phyloP scores from a whole-genome alignment of 768 basidiomycete genomes.

The Panus rudis region DNA sequence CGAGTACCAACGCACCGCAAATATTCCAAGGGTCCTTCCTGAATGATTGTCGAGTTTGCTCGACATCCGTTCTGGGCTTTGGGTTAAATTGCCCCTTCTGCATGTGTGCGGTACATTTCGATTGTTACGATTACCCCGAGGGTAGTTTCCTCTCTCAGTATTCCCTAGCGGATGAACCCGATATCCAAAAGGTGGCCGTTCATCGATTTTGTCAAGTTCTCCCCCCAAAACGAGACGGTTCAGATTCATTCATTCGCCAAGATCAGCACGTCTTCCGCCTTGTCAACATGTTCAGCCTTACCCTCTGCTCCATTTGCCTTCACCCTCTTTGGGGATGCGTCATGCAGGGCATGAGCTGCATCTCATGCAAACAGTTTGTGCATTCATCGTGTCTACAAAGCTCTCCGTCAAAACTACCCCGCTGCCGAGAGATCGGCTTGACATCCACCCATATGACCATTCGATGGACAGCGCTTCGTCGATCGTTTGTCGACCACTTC shows the following conservation, averaged over 20 bases:
- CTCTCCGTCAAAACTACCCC: slow-evolving; percentile 19
- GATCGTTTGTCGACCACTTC: slow-evolving; percentile 52
- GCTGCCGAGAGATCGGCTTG: slow-evolving; percentile 33
- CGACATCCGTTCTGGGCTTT: slow-evolving; percentile 50
- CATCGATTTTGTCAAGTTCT: slow-evolving; percentile 52
- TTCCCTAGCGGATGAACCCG: slow-evolving; percentile 33
- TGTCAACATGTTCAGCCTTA: slow-evolving; percentile 66
- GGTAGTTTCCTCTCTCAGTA: slow-evolving; percentile 57
- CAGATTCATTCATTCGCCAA: slow-evolving; percentile 15
- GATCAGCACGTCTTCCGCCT: slow-evolving; percentile 46
- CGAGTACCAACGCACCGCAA: slow-evolving; percentile 16
- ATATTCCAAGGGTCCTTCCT: slow-evolving; percentile 29
- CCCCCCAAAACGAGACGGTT: slow-evolving; percentile 22
- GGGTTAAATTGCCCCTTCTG: slow-evolving; percentile 69
- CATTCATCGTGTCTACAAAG: slow-evolving; percentile 45
- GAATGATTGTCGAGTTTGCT: slow-evolving; percentile 51
- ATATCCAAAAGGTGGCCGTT: slow-evolving; percentile 51
- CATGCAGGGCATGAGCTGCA: slow-evolving; percentile 59
- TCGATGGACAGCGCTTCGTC: slow-evolving; percentile 42
- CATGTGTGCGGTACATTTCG: slow-evolving; percentile 63
- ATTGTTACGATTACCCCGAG: slow-evolving; percentile 68
- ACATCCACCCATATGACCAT: slow-evolving; percentile 46
- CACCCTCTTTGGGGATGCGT: slow-evolving; percentile 69
- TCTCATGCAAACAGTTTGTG: slow-evolving; percentile 50
- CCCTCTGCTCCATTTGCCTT: slow-evolving; percentile 61